Evolutionary conservation across 257 asterid genomes (phyloP), one percentile per base, ranked within the genome.

Genomic region (Leonotis leonurus): DNA sequence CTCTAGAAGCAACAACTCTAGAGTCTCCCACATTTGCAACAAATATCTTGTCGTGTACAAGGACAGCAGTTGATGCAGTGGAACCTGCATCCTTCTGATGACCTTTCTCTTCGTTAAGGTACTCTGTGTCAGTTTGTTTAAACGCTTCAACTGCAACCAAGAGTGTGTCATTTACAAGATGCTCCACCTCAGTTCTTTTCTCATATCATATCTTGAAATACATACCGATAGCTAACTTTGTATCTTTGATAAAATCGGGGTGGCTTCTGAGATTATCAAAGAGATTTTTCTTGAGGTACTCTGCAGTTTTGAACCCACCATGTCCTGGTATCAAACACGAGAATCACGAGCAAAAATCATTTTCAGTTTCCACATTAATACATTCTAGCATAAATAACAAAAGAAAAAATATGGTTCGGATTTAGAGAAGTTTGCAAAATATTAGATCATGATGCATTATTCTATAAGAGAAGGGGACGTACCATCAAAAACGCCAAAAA

Each of bases 21-120:
- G 95, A 87, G 73, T 87, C 95, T 50, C 95, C 95, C 22, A 87
- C 95, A 67, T 87, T 87, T 40, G 94, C 95, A 18, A 83, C 95
- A 48, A 85, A 72, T 37, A 87, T 70, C 51, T 70, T 78, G 70
- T 82, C 87, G 10, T 84, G 84, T 13, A 87, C 78, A 55, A 87
- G 82, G 56, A 87, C 77, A 62, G 89, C 94, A 43, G 94, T 87
- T 48, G 94, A 77, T 3, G 95, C 95, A 49, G 95, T 87, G 20
- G 95, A 88, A 53, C 96, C 96, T 13, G 96, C 92, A 71, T 88
- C 89, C 73, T 75, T 88, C 71, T 80, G 80, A 65, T 81, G 83
- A 43, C 81, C 84, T 18, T 79, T 81, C 72, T 85, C 94, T 70
- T 81, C 85, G 1, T 80, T 72, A 44, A 88, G 89, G 75, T 79